These are phyloP conservation scores for Phytophthora hibernalis DNA, from an alignment of 352 stramenopile genomes.

Conservation along the genomic window DNA sequence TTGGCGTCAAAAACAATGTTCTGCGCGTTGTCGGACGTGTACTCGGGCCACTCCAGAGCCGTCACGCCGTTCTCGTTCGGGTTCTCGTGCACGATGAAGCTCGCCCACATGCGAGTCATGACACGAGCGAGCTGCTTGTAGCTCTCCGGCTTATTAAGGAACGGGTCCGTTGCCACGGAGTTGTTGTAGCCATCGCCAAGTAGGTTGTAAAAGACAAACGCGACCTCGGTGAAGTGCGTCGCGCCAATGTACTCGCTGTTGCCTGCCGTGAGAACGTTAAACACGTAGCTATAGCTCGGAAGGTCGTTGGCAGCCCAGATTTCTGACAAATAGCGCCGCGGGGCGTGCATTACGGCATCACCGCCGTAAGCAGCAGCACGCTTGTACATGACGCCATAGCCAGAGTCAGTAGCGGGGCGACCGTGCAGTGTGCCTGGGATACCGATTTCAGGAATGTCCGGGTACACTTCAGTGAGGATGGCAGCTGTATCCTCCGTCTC, in stretches of 20 bases:
- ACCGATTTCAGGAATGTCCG: conserved; percentile 32
- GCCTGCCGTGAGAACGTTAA: conserved; percentile 33
- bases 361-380: conserved; percentile 25
- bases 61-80: conserved; percentile 21
- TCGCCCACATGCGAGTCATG: conserved; percentile 39
- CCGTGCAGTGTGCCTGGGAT: conserved; percentile 27
- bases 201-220: conserved; percentile 46
- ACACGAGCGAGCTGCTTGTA: conserved; percentile 15
- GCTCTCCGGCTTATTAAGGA: conserved; percentile 26
- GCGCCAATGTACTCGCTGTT: conserved; percentile 16
- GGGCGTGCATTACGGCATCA: conserved; percentile 29
- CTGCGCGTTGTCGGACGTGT: conserved; percentile 22
- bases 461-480: conserved; percentile 20
- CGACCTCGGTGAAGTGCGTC: conserved; percentile 36
- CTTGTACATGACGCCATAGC: conserved; percentile 29
- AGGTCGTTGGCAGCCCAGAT: conserved; percentile 31
- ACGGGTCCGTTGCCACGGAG: conserved; percentile 29
- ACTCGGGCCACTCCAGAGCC: conserved; percentile 37
- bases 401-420: conserved; percentile 5
- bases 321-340: conserved; percentile 29
- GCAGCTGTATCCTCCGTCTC: background rate
- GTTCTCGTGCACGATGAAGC: conserved; percentile 30
- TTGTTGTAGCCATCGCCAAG: conserved; percentile 37
- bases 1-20: conserved; percentile 39
- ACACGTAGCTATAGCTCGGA: conserved; percentile 40